Base-by-base conservation (phyloP, 768 basidiomycete species). In the Boletus tomentosulus region DNA sequence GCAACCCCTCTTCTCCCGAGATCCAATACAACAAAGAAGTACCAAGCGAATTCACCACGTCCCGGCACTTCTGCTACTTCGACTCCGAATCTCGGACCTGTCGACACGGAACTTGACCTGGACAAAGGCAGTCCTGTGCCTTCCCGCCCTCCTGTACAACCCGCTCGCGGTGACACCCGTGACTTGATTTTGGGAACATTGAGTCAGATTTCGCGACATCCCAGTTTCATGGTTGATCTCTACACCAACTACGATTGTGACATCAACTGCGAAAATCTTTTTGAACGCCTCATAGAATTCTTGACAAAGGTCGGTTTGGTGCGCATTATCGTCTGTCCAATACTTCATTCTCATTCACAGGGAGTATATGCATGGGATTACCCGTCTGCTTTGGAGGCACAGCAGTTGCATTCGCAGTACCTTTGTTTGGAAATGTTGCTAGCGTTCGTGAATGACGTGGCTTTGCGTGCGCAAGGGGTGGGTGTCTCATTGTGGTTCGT, bases 161-260 rank as follows among this genome's bases (percentile, higher is more conserved):
- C 92, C 4, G 93, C 92, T 1, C 82, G 86, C 12, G 90, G 87
- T 30, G 92, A 94, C 71, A 91, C 87, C 9, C 82, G 93, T 24
- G 91, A 96, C 64, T 74, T 98, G 52, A 85, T 98, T 63, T 74
- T 99, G 54, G 96, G 98, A 69, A 89, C 89, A 5, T 74, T 98
- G 25, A 81, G 80, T 50, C 87, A 90, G 50, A 81, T 95, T 42
- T 86, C 90, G 15, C 78, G 87, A 3, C 84, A 89, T 62, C 83
- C 90, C 2, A 90, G 86, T 65, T 95, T 96, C 74, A 92, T 97
- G 89, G 91, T 96, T 44, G 93, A 98, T 63, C 75, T 97, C 13
- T 99, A 92, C 74, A 80, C 85, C 51, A 99, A 98, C 69, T 99
- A 98, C 69, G 97, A 99, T 66, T 98, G 94, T 64, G 93, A 97